phyloP scores from a whole-genome alignment of 1,139 yeast species.

The Saccharomyces uvarum region DNA sequence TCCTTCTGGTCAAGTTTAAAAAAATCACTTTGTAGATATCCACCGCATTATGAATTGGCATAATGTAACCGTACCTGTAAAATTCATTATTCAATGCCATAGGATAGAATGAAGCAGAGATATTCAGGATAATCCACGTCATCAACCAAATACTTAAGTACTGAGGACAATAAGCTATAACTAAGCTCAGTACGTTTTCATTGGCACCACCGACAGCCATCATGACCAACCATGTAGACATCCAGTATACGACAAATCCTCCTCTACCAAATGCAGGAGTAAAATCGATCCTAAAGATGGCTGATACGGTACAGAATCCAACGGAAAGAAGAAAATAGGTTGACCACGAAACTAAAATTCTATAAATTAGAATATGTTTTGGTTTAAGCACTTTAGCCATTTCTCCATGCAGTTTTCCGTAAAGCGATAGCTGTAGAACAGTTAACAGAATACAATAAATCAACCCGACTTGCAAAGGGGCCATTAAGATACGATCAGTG shows the following conservation, averaged over 20 bases:
- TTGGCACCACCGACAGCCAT: slow-evolving; percentile 57
- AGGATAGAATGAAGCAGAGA: slow-evolving; percentile 57
- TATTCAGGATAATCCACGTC: slow-evolving; percentile 51
- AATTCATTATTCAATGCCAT: slow-evolving; percentile 46
- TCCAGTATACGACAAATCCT: slow-evolving; percentile 62
- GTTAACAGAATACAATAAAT: slow-evolving; percentile 68
- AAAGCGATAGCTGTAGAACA: slow-evolving; percentile 51
- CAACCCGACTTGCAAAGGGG: slow-evolving; percentile 68
- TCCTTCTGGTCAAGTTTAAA: slow-evolving; percentile 48
- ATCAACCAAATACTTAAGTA: slow-evolving; percentile 52
- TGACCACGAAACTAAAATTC: slow-evolving; percentile 41
- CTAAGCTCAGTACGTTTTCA: slow-evolving; percentile 47
- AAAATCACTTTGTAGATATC: slow-evolving; percentile 51
- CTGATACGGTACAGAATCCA: slow-evolving; percentile 50
- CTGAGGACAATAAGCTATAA: slow-evolving; percentile 42
- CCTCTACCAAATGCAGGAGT: slow-evolving; percentile 46
- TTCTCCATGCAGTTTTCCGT: slow-evolving; percentile 45
- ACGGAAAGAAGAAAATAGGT: slow-evolving; percentile 48
- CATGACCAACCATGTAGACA: slow-evolving; percentile 51
- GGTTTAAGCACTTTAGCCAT: slow-evolving; percentile 42
- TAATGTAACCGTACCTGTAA: slow-evolving; percentile 55
- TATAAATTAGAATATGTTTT: slow-evolving; percentile 41
- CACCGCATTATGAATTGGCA: slow-evolving; percentile 56
- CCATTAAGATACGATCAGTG: slow-evolving; percentile 43
- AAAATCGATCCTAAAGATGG: slow-evolving; percentile 52